Percentiles rank a stretch among this genome's conserved stretches.
phyloP scores from a whole-genome alignment of 164 flowering plant species.

The Vitis labrusca region DNA sequence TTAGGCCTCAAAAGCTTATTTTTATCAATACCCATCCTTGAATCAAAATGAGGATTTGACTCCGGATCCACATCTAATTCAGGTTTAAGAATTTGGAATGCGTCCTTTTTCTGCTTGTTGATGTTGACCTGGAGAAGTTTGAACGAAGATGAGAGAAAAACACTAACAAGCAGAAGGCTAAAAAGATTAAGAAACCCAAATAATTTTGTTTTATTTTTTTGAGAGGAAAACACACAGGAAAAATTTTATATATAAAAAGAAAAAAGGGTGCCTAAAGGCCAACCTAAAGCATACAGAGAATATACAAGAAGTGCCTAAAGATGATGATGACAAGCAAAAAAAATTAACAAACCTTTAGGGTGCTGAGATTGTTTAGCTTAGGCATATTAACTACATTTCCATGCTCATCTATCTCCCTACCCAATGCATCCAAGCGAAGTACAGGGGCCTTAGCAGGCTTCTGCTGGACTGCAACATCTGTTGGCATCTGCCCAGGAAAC shows the following conservation, averaged over 20 bases:
- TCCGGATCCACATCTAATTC: conserved; percentile 87
- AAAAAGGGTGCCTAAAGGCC: neutral
- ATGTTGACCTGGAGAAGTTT: conserved; percentile 78
- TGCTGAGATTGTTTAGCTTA: conserved; percentile 78
- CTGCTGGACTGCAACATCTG: conserved; percentile 54
- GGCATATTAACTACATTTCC: conserved; percentile 85
- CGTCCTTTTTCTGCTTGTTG: conserved; percentile 96
- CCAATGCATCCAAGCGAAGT: conserved; percentile 92
- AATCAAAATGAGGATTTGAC: conserved; percentile 84
- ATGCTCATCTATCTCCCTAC: conserved; percentile 97
- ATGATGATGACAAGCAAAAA: neutral
- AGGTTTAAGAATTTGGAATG: conserved; percentile 92
- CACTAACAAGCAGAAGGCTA: neutral
- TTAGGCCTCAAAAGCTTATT: conserved; percentile 86
- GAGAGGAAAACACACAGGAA: too few species aligned
- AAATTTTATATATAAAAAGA: too few species aligned
- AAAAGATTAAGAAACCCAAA: neutral
- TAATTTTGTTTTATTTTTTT: neutral
- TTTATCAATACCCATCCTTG: conserved; percentile 83
- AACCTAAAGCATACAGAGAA: too few species aligned
- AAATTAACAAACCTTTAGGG: conserved; percentile 71
- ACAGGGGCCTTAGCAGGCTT: conserved; percentile 97
- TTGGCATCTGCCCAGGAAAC: conserved; percentile 76
- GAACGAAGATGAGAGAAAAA: conserved; percentile 10
- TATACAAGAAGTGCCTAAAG: too few species aligned